phyloP scores from a whole-genome alignment of 148 eudicot species.

The Pouteria glomerata region DNA sequence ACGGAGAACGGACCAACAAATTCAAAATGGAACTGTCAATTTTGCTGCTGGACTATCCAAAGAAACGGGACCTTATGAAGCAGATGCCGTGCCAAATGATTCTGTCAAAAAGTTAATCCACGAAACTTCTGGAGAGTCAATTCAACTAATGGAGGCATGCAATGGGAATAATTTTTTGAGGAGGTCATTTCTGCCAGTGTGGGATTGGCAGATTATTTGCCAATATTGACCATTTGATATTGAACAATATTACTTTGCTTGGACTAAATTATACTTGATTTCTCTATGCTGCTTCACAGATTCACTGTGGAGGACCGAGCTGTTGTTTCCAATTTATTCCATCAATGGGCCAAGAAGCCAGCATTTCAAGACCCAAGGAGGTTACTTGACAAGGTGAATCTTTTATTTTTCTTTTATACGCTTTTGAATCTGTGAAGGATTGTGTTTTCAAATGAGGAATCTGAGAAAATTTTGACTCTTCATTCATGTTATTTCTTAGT shows the following conservation, averaged over 20 bases:
- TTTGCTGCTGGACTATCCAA: conserved; percentile 1
- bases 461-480: not conserved
- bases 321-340: conserved; percentile 74
- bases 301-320: conserved; percentile 68
- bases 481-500: not conserved
- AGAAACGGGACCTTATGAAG: conserved; percentile 15
- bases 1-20: conserved; percentile 11
- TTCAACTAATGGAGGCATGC: conserved; percentile 32
- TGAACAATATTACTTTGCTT: not conserved
- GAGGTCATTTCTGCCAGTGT: conserved; percentile 39
- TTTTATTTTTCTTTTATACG: conserved; percentile 1
- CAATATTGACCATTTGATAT: conserved; percentile 1
- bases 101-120: conserved; percentile 15
- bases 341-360: conserved; percentile 93
- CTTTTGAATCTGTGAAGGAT: not conserved
- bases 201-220: not conserved
- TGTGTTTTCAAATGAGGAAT: not conserved
- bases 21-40: conserved; percentile 14
- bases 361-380: conserved; percentile 89
- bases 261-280: conserved; percentile 1
- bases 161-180: conserved; percentile 54
- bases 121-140: conserved; percentile 34
- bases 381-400: conserved; percentile 74
- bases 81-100: conserved; percentile 22
- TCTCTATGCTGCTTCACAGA: conserved; percentile 30